Conservation (phyloP, 805 yeast genomes). For the Lachancea sp. region DNA sequence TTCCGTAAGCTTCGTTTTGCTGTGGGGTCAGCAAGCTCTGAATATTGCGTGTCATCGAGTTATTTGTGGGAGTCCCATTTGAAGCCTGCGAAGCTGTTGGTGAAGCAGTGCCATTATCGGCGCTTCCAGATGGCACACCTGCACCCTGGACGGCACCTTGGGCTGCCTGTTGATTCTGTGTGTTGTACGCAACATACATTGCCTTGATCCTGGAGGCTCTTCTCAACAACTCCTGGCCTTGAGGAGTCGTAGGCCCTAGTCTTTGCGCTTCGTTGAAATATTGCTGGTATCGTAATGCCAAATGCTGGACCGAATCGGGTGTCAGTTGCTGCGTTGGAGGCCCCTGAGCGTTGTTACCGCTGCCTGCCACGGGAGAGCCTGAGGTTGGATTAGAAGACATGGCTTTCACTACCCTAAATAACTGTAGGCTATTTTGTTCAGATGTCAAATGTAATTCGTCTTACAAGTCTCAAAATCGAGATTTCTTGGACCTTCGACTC, state of each 20-base stretch:
- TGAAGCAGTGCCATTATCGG: constrained; percentile 1
- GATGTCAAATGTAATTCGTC: too few relatives aligned
- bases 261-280: constrained; percentile 58
- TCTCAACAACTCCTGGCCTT: constrained; percentile 55
- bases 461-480: too few relatives aligned
- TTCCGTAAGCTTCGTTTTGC: constrained; percentile 27
- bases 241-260: constrained; percentile 52
- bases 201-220: constrained; percentile 61
- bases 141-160: constrained; percentile 18
- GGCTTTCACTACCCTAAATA: not conserved
- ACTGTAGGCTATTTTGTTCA: too few relatives aligned
- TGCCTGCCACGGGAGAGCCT: constrained; percentile 2
- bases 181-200: constrained; percentile 49
- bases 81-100: constrained; percentile 1
- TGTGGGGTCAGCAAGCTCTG: constrained; percentile 28
- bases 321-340: constrained; percentile 10
- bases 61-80: constrained; percentile 12
- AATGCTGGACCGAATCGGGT: constrained; percentile 37
- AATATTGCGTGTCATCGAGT: constrained; percentile 21
- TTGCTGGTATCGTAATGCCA: constrained; percentile 51
- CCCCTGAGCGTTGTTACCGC: not conserved
- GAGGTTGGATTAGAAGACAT: constrained; percentile 5
- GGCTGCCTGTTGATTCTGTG: constrained; percentile 28
- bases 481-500: too few relatives aligned
- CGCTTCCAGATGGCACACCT: constrained; percentile 1